A percentile compares a stretch with the other conserved stretches of the same genome.
phyloP scores from a whole-genome alignment of 352 stramenopile species.

The Pythium diclinum region DNA sequence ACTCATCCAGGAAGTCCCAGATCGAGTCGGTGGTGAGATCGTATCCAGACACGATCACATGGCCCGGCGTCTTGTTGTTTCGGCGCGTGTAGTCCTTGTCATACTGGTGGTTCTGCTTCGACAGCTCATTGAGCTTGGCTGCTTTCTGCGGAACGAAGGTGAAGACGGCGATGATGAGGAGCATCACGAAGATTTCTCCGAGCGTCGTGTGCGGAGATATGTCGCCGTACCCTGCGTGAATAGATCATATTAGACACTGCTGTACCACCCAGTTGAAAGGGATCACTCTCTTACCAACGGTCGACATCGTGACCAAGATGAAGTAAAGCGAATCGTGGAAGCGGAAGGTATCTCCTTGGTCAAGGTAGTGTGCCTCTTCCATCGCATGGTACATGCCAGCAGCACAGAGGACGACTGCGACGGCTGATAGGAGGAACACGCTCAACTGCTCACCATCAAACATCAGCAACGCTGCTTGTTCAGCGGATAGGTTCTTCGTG shows the following conservation, averaged over 20 bases:
- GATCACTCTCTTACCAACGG: conserved; percentile 39
- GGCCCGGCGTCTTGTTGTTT: conserved; percentile 40
- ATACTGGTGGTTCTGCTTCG: conserved; percentile 54
- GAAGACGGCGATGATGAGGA: conserved; percentile 66
- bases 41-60: conserved; percentile 59
- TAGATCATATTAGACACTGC: not conserved
- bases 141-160: conserved; percentile 60
- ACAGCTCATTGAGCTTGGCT: conserved; percentile 56
- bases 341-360: conserved; percentile 29
- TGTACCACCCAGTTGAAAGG: not conserved
- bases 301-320: conserved; percentile 68
- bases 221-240: conserved; percentile 57
- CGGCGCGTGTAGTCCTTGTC: conserved; percentile 49
- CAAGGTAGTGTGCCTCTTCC: conserved; percentile 45
- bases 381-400: conserved; percentile 65
- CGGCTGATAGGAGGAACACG: conserved; percentile 63
- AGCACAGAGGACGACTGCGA: conserved; percentile 61
- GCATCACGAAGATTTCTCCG: conserved; percentile 66
- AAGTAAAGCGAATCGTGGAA: conserved; percentile 77
- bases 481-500: not conserved
- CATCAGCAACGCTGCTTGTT: not conserved
- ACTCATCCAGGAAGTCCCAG: conserved; percentile 66
- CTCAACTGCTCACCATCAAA: conserved; percentile 32
- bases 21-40: conserved; percentile 41
- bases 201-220: conserved; percentile 48